These are phyloP conservation scores for Peronospora belbahrii DNA, from an alignment of 352 stramenopile genomes.

Conservation along the genomic window DNA sequence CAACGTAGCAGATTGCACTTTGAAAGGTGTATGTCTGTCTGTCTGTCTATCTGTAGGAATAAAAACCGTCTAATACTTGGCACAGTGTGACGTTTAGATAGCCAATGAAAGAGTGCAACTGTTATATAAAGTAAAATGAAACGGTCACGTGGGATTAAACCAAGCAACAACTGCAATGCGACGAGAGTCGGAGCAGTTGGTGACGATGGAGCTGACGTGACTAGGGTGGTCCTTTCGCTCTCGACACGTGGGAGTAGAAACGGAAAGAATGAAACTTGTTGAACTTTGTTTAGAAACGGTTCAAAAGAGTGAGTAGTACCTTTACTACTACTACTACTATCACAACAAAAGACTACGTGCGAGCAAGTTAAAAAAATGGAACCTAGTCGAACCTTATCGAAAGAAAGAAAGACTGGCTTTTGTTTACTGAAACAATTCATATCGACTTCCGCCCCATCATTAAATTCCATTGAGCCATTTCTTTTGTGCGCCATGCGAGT, in stretches of 20 bases:
- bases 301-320: slow-evolving; percentile 16
- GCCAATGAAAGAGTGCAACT: slow-evolving; percentile 24
- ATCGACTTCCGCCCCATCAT: slow-evolving; percentile 11
- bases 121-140: slow-evolving; percentile 3
- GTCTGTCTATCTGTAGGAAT: not conserved
- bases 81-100: slow-evolving; percentile 12
- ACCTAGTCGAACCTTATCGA: slow-evolving; percentile 1
- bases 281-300: not conserved
- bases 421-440: too few relatives aligned
- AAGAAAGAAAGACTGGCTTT: slow-evolving; percentile 1
- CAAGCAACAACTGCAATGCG: slow-evolving; percentile 15
- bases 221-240: slow-evolving; percentile 6
- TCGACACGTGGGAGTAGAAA: slow-evolving; percentile 1
- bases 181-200: slow-evolving; percentile 29
- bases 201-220: slow-evolving; percentile 7
- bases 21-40: not conserved
- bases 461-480: slow-evolving; percentile 19
- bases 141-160: slow-evolving; percentile 26
- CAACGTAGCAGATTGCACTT: slow-evolving; percentile 11
- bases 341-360: too few relatives aligned
- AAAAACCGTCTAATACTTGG: slow-evolving; percentile 9
- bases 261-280: slow-evolving; percentile 9
- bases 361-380: too few relatives aligned
- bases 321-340: too few relatives aligned
- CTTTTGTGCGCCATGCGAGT: slow-evolving; percentile 16